Percentiles rank a stretch among this genome's conserved stretches.
Conservation (phyloP, 306 rosid species). For the Lathyrus oleraceus region DNA sequence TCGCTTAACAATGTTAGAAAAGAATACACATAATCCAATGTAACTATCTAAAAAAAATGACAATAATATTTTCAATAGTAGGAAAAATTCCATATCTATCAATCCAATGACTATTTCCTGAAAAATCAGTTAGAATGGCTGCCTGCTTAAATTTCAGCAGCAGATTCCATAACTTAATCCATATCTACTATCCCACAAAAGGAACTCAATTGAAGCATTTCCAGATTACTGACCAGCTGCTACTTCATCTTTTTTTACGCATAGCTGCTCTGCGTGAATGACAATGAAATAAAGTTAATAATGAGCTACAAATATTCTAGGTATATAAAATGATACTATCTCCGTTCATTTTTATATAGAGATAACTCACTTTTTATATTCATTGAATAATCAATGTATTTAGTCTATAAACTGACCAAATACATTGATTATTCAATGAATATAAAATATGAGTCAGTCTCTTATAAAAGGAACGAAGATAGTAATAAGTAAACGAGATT, state of each 20-base stretch:
- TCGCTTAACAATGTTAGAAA: constrained; percentile 26
- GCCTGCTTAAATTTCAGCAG: constrained; percentile 29
- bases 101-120: constrained; percentile 25
- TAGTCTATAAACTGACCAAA: too few species aligned
- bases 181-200: background rate
- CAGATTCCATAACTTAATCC: background rate
- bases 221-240: constrained; percentile 12
- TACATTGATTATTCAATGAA: too few species aligned
- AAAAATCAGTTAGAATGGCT: constrained; percentile 37
- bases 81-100: constrained; percentile 24
- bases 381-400: too few species aligned
- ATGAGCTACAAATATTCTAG: constrained; percentile 1
- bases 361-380: too few species aligned
- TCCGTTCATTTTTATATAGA: too few species aligned
- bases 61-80: constrained; percentile 26
- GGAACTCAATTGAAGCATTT: background rate
- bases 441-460: too few species aligned
- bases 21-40: constrained; percentile 37
- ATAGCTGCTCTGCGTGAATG: constrained; percentile 68
- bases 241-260: constrained; percentile 59
- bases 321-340: background rate
- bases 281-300: constrained; percentile 14
- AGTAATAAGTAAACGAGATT: constrained; percentile 3
- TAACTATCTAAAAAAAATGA: constrained; percentile 17
- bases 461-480: too few species aligned